Base-by-base conservation (phyloP, 2,329 filamentous ascomycete genomes). In the Aspergillus novoparasiticus region DNA sequence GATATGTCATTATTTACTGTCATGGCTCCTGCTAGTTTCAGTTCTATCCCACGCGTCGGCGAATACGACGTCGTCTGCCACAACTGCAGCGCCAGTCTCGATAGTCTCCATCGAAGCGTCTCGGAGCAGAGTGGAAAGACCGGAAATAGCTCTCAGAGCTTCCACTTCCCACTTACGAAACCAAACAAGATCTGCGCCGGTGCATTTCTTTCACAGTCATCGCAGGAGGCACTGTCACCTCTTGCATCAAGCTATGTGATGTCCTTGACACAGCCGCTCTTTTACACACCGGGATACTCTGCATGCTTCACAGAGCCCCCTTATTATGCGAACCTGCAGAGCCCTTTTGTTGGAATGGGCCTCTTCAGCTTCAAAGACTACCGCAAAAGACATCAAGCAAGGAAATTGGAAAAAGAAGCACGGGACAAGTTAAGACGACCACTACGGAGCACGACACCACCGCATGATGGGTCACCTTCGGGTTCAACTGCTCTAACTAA, bases 41-140 rank as follows among this genome's bases (percentile, higher is more conserved):
- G 43, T 23, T 64, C 50, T 6, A 67, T 75, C 9, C 71, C 70
- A 8, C 71, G 75, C 2, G 60, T 71, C 16, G 75, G 73, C 8
- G 74, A 76, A 48, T 78, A 76, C 63, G 71, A 78, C n/a, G 66
- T 76, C 8, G 61, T 76, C 30, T 78, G 75, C 58, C 67, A 69
- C 36, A 64, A 76, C 57, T 78, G 75, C 58, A 65, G 65, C 3
- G 66, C 63, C 30, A 64, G 62, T 19, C 58, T 71, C 3, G 71
- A 73, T 26, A 67, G 66, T 5, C 53, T 69, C 3, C 69, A 73
- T 21, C 67, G 69, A 21, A 75, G 71, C 9, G 54, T 69, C 4
- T 76, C 70, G 0, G 69, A 72, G 36, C 59, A 65, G 19, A 68
- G 64, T 16, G 34, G 14, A 16, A 36, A 36, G 34, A 36, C 34